Percentiles rank a stretch among this genome's conserved stretches.
These are phyloP conservation scores for Didymella sp. DNA, from an alignment of 2,329 filamentous ascomycete genomes.

Conservation along the genomic window DNA sequence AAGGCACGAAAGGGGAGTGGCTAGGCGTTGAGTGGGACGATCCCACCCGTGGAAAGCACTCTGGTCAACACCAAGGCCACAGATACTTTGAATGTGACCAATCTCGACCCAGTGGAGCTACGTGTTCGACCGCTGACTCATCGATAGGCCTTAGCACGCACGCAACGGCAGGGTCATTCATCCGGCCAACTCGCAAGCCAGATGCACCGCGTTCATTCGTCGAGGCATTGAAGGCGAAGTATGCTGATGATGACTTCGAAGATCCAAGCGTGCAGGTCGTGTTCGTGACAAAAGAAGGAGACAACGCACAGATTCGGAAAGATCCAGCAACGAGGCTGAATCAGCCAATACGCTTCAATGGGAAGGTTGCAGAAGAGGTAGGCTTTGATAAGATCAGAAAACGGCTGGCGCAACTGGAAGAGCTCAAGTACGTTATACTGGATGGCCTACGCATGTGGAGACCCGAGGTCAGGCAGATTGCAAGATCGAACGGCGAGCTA, in stretches of 20 bases:
- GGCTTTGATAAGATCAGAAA: slow-evolving; percentile 92
- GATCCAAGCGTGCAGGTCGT: slow-evolving; percentile 44
- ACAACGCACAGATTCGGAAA: slow-evolving; percentile 23
- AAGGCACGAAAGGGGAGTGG: slow-evolving; percentile 80
- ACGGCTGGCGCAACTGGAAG: slow-evolving; percentile 77
- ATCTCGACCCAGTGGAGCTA: too few species aligned
- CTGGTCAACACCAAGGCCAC: slow-evolving; percentile 79
- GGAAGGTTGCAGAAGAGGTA: slow-evolving; percentile 89
- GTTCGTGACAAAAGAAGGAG: slow-evolving; percentile 33
- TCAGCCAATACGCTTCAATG: slow-evolving; percentile 72
- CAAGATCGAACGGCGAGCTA: slow-evolving; percentile 17
- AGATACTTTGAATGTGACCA: slow-evolving; percentile 81
- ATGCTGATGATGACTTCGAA: slow-evolving; percentile 66
- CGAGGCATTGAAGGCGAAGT: slow-evolving; percentile 81
- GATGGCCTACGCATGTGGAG: slow-evolving; percentile 73
- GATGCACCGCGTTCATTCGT: slow-evolving; percentile 77
- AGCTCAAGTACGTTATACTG: slow-evolving; percentile 81
- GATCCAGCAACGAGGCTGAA: slow-evolving; percentile 27
- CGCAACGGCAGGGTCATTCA: slow-evolving; percentile 81
- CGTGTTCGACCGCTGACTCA: slow-evolving; percentile 35
- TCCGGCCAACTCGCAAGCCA: slow-evolving; percentile 75
- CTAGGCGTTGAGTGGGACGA: slow-evolving; percentile 98
- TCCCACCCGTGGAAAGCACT: slow-evolving; percentile 82
- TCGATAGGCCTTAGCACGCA: slow-evolving; percentile 65
- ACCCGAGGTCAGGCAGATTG: slow-evolving; percentile 34